Evolutionary conservation across 495 filamentous ascomycete species (phyloP).

Genomic region (Lasiosphaeria ovina): DNA sequence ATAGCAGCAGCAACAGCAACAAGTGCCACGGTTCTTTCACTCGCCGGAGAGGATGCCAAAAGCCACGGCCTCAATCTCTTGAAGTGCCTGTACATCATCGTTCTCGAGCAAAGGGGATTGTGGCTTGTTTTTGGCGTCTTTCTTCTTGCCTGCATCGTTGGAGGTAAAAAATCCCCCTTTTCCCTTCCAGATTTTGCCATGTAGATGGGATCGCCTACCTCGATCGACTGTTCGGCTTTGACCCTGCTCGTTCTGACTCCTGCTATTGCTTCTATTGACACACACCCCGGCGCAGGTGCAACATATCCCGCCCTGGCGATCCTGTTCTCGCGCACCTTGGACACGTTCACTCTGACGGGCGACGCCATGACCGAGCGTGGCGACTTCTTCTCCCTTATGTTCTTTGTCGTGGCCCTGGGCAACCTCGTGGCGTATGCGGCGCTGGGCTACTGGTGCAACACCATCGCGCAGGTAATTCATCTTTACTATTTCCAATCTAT

Average conservation of each 20-base stretch:
- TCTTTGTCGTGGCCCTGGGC: conserved; percentile 50
- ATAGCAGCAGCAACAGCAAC: too few species aligned
- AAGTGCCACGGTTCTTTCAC: too few species aligned
- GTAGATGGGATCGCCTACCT: not conserved
- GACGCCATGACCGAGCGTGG: conserved; percentile 24
- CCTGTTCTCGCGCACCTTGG: conserved; percentile 30
- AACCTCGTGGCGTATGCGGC: conserved; percentile 41
- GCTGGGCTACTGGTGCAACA: conserved; percentile 45
- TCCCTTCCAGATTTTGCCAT: not conserved
- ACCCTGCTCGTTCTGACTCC: not conserved
- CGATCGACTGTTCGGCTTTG: too few species aligned
- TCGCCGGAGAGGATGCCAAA: too few species aligned
- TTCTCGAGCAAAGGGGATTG: conserved; percentile 34
- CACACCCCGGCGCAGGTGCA: conserved; percentile 18
- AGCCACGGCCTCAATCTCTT: conserved; percentile 24
- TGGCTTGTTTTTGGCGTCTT: conserved; percentile 31
- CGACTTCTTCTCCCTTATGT: conserved; percentile 57
- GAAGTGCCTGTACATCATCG: conserved; percentile 39
- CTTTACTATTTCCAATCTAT: not conserved
- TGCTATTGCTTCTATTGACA: not conserved
- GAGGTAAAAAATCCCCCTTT: conserved; percentile 15
- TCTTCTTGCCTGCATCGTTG: conserved; percentile 19
- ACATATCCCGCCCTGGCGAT: conserved; percentile 36
- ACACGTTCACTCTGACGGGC: conserved; percentile 26
- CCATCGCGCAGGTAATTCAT: conserved; percentile 29